Evolutionary conservation across 345 rosid genomes (phyloP), one percentile per base, ranked within the genome.

Genomic region (Eucalyptus marginata): DNA sequence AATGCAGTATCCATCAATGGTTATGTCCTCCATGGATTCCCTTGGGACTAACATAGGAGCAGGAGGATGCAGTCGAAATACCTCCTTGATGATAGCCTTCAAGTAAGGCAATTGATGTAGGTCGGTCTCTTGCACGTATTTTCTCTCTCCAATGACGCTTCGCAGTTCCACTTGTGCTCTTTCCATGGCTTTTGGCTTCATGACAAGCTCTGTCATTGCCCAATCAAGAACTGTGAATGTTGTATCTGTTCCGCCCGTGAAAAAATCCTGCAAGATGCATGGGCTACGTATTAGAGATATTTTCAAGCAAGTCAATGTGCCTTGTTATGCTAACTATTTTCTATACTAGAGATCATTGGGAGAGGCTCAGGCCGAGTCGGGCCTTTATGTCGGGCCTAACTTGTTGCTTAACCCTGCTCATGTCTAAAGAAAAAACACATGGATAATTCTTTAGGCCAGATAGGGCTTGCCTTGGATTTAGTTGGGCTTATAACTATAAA

Each of bases 21-120:
- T 90, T 76, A 92, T 59, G 7, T 93, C 93, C 86, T 91, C 87
- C 93, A 90, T 93, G 76, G 96, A 92, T 89, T 94, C 96, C 46
- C 96, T 93, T 31, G 96, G 96, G 31, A 95, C 90, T 87, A 93
- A 50, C 86, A 95, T 89, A 11, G 96, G 95, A 90, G 91, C 94
- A 46, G 95, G 93, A 27, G 96, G 95, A 13, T 94, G 94, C 88
- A 94, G 89, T 49, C 95, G 89, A 68, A 92, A 93, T 36, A 90
- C 92, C 91, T 95, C 96, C 88, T 93, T 95, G 54, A 94, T 91
- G 87, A 95, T 90, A 40, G 94, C 89, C 89, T 93, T 92, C 89
- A 92, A 79, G 92, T 92, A 95, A 36, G 88, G 90, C 43, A 95
- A 90, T 24, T 91, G 89, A 4, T 91, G 89, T 29, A 95, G 33